Base-by-base conservation (phyloP, 2,329 filamentous ascomycete species). In the Xylaria polymorpha region DNA sequence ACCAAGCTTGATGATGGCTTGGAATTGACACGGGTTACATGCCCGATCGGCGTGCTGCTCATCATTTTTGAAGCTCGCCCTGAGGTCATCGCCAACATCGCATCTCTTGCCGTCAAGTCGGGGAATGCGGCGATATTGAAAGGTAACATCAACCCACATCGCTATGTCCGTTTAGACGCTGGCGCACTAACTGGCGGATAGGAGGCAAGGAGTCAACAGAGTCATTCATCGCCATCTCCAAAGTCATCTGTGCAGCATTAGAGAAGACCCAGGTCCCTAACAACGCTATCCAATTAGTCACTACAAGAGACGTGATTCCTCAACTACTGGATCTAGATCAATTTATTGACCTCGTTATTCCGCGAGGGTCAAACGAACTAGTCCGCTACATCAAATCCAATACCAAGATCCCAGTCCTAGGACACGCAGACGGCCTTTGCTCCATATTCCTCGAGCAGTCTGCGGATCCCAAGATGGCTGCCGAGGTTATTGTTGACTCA, bases 1-100 rank as follows among this genome's bases (percentile, higher is more conserved):
- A 98, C 94, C 53, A 88, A 91, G 66, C 87, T 99, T 12, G 96
- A 98, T 80, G 92, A 98, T 74, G 92, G 91, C 62, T 87, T 99
- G 62, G 86, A 91, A 61, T 87, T 99, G 68, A 94, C 97, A 79
- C 90, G 94, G 71, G 92, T 97, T 56, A 94, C 93, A 48, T 97
- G 94, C 79, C 96, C 96, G 6, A 98, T 99, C 74, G 96, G 96
- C 68, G 94, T 98, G n/a, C 88, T 99, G 50, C 88, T 99, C 74
- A 96, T 99, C 82, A 98, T 99, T 78, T 99, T 99, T 78, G 96
- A 99, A 83, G 96, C 96, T 43, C 92, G 96, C 8, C 96, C 96
- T 7, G 96, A 99, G 82, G 96, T 99, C 73, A 98, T 99, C 78
- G 96, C 95, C 78, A 99, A 99, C 81, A 98, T 99, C 77, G 94